phyloP scores from a whole-genome alignment of 352 stramenopile species.

The Albugo candida region DNA sequence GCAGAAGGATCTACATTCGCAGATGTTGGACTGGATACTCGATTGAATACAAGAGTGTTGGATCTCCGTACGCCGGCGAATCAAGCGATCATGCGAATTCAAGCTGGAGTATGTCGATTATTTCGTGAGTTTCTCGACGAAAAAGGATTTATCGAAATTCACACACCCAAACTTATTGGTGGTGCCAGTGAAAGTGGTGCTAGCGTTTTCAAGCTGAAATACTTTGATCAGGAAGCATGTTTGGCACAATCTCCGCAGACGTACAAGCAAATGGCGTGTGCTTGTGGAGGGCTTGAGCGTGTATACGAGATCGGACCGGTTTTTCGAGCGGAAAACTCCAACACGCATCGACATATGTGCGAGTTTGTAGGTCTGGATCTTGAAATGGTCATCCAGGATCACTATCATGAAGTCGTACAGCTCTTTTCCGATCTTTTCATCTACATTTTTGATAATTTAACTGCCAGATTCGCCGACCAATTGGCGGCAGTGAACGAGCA shows the following conservation, averaged over 20 bases:
- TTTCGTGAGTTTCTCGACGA: conserved; percentile 94
- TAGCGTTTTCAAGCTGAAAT: conserved; percentile 97
- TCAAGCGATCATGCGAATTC: conserved; percentile 96
- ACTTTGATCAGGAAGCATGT: conserved; percentile 95
- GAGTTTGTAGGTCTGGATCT: conserved; percentile 99
- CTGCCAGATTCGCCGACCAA: conserved; percentile 85
- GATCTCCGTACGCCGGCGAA: conserved; percentile 97
- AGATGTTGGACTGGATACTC: conserved; percentile 78
- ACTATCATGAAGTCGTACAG: conserved; percentile 98
- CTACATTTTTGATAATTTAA: conserved; percentile 98
- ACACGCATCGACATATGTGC: conserved; percentile 98
- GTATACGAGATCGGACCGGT: conserved; percentile 98
- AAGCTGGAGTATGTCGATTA: conserved; percentile 89
- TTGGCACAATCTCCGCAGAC: conserved; percentile 95
- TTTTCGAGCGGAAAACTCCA: conserved; percentile 98
- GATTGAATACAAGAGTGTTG: conserved; percentile 91
- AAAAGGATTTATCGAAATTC: conserved; percentile 96
- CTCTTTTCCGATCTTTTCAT: conserved; percentile 98
- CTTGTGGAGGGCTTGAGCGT: conserved; percentile 94
- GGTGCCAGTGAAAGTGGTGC: conserved; percentile 93
- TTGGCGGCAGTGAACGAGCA: conserved; percentile 91
- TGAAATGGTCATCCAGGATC: conserved; percentile 99
- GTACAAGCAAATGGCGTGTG: conserved; percentile 99
- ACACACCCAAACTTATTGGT: conserved; percentile 96
- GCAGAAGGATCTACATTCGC: conserved; percentile 71